A percentile compares a stretch with the other conserved stretches of the same genome.
phyloP scores from a whole-genome alignment of 106 monocot species.

The Narthecium ossifragum region DNA sequence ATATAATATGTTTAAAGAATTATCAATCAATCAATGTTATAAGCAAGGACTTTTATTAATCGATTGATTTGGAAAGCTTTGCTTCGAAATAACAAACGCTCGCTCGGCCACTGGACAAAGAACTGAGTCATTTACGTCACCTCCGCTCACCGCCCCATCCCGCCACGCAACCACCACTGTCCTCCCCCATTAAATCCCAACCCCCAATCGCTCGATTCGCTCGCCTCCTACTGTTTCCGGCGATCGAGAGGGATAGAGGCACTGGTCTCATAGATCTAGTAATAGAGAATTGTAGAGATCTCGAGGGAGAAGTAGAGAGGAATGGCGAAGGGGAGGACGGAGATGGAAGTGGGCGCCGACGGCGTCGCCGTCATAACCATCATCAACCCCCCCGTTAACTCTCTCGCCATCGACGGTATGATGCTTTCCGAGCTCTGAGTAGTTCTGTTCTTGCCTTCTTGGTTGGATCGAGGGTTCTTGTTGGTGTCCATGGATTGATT shows the following conservation, averaged over 20 bases:
- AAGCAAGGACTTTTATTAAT: too few species aligned
- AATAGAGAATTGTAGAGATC: too few species aligned
- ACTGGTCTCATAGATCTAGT: too few species aligned
- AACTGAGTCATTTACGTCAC: too few species aligned
- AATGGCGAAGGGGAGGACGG: conserved; percentile 11
- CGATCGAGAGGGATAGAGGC: neutral
- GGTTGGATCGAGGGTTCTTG: neutral
- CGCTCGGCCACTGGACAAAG: too few species aligned
- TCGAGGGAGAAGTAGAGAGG: neutral
- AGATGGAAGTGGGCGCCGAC: conserved; percentile 11
- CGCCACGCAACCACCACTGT: neutral
- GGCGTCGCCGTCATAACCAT: conserved; percentile 12
- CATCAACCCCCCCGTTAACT: conserved; percentile 14
- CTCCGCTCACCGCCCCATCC: neutral
- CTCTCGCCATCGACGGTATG: conserved; percentile 11
- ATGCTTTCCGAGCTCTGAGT: neutral
- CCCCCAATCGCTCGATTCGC: neutral
- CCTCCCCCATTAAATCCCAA: neutral
- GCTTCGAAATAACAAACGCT: too few species aligned
- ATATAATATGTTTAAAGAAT: too few species aligned
- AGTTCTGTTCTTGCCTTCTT: neutral
- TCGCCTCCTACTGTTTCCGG: neutral
- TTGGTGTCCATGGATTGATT: neutral
- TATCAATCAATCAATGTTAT: too few species aligned
- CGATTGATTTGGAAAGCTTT: too few species aligned